Base-by-base conservation (phyloP, 2,329 filamentous ascomycete genomes). In the Pestalotiopsis sp. region DNA sequence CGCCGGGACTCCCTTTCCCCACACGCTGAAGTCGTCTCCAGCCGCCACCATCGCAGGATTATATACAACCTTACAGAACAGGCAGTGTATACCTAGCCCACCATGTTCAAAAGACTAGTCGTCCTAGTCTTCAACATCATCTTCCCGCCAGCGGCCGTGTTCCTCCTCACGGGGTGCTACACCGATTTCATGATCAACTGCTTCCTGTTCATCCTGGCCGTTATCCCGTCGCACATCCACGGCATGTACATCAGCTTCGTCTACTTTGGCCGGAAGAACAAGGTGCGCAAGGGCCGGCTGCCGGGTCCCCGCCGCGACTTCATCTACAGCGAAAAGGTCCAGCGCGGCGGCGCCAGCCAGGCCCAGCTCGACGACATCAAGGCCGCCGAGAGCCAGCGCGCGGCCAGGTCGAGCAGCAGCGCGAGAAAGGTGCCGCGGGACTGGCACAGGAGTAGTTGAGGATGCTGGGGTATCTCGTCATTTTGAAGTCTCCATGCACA, bases 171-270 rank as follows among this genome's bases (percentile, higher is more conserved):
- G 3, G 63, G 63, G 13, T 66, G 57, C 39, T 45, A 45, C 23
- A 27, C 49, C 25, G 63, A 66, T 17, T 66, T 66, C 23, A 45
- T 45, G 11, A 66, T 66, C 45, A 66, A 66, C 63, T 66, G 63
- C 49, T 57, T 66, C 63, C 49, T 66, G 13, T 66, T 66, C 27
- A 20, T 66, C 63, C 49, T 66, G 17, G 63, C 63, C 49, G 49
- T 66, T 9, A 66, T 66, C 14, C 63, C 63, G 45, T 66, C 63
- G n/a, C 63, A 66, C 45, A 66, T 66, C n/a, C 63, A 66, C 63
- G 63, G 63, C 45, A 66, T 66, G 63, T 66, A 66, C 63, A 66
- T 66, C 63, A 66, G 63, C 49, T 66, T 66, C 41, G 45, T 66
- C 23, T 66, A 66, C 41, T 66, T 66, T 36, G 5, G n/a, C 45